Evolutionary conservation across 345 rosid genomes (phyloP), one percentile per base, ranked within the genome.

Genomic region (Gossypium thurberi): DNA sequence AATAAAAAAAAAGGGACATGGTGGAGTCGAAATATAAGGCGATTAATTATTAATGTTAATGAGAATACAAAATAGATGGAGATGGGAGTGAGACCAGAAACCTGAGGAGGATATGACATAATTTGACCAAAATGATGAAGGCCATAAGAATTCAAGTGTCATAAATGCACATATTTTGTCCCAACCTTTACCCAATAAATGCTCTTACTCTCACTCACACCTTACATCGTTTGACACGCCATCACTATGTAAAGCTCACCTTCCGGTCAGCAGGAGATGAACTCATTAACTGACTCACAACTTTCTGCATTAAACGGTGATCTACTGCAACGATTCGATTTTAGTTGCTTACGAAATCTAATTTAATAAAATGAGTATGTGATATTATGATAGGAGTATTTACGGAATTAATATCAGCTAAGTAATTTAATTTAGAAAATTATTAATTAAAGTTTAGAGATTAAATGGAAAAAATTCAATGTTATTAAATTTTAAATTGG

Each of bases 121-220:
- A 1, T 47, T 20, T 12, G 81, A 76, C 77, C 79, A 69, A 52
- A 75, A 74, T 28, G 37, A 48, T 82, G 60, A 72, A 78, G 72
- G 85, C 68, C 1, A 25, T 25, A 43, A 55, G 57, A 67, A 66
- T 65, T 60, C n/a, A 66, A 74, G 70, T 5, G 72, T 52, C 46
- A 55, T 83, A 62, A 78, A 78, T 74, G 82, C 75, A 47, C 23
- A 11, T 9, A 46, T 63, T 50, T 52, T 57, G 52, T 25, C 20
- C 42, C 50, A n/a, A 13, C 69, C 51, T 43, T 44, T 17, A 47
- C 51, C 18, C 66, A 59, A 57, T 78, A 63, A 83, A 81, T 71
- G 73, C 64, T 63, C 63, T 37, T 43, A 46, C 66, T 69, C n/a
- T 56, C 51, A 11, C 4, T 10, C 21, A 52, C 62, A 1, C 65